Base-by-base conservation (phyloP, 169 alveolate species). In the Plasmodium cynomolgi region DNA sequence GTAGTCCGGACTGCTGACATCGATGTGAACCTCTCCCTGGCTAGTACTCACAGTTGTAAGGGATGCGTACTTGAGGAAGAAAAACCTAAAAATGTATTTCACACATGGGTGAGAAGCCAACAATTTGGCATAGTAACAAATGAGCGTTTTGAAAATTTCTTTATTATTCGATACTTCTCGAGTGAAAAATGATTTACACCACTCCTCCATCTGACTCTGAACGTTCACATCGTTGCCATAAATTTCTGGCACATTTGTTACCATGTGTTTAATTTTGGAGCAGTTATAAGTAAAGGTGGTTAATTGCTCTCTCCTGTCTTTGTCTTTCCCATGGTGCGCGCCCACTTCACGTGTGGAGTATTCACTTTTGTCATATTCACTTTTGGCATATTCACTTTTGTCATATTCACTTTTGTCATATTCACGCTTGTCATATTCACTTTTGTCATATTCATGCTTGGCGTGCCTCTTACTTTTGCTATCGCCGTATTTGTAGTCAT, bases 41-140 rank as follows among this genome's bases (percentile, higher is more conserved):
- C 96, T 71, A 7, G 97, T 96, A 13, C 96, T 96, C 20, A 94
- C 95, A 20, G 96, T 94, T 13, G 97, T 96, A 58, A 96, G 50
- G 71, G 96, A 90, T 39, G 96, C 91, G 73, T 95, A 95, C 77
- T 96, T 95, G 79, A 95, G 74, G 84, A 94, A 96, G 80, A 83
- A 96, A 37, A 94, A 96, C 20, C 97, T 56, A 9, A 96, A 71
- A 8, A 96, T 47, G 58, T 96, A 84, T 74, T 96, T 88, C 3
- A 96, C 86, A 0, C 97, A 84, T 9, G 96, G 95, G 84, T 96
- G 95, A 29, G 92, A 84, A 8, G 97, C 97, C 74, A 95, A 86
- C 44, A 92, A 50, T 29, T 93, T 96, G 15, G 97, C 80, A 81
- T 96, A 85, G 94, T 96, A 96, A 71, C 86, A 95, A 56, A 96